Evolutionary conservation across 768 basidiomycete species (phyloP).

Genomic region (Suillus decipiens): DNA sequence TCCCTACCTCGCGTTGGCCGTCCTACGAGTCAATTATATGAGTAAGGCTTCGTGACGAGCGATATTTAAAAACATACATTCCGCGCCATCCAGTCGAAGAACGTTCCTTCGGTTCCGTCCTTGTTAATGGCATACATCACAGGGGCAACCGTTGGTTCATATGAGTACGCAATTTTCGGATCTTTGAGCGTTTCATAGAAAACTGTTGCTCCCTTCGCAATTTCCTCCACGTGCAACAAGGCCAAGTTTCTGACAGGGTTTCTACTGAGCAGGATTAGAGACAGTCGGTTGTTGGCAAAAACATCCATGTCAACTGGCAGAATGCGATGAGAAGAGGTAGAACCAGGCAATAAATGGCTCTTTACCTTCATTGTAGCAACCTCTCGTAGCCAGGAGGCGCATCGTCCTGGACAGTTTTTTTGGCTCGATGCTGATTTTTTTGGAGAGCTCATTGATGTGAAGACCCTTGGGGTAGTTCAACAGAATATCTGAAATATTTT

Average conservation of each 20-base stretch:
- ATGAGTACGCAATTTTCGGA: slow-evolving; percentile 19
- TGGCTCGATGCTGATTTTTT: slow-evolving; percentile 21
- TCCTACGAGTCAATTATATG: slow-evolving; percentile 14
- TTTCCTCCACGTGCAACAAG: slow-evolving; percentile 20
- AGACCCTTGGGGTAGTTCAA: slow-evolving; percentile 30
- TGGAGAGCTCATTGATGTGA: slow-evolving; percentile 31
- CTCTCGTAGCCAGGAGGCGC: slow-evolving; percentile 31
- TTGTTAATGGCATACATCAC: slow-evolving; percentile 23
- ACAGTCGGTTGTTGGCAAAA: slow-evolving; percentile 38
- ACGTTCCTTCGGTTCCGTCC: slow-evolving; percentile 21
- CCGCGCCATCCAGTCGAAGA: slow-evolving; percentile 27
- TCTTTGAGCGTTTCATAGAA: slow-evolving; percentile 33
- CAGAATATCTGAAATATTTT: slow-evolving; percentile 33
- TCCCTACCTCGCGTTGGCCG: slow-evolving; percentile 21
- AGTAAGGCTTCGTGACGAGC: background rate
- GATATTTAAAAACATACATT: slow-evolving; percentile 17
- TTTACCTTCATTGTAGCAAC: slow-evolving; percentile 36
- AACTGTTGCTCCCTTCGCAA: slow-evolving; percentile 20
- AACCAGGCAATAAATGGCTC: background rate
- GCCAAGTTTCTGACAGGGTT: slow-evolving; percentile 26
- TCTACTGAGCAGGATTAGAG: slow-evolving; percentile 27
- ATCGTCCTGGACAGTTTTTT: slow-evolving; percentile 33
- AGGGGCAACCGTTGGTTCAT: slow-evolving; percentile 23
- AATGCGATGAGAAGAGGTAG: background rate
- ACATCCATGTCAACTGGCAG: slow-evolving; percentile 30